A percentile compares a stretch with the other conserved stretches of the same genome.
phyloP scores from a whole-genome alignment of 1,284 basidiomycete species.

The Ustilago trichophora region DNA sequence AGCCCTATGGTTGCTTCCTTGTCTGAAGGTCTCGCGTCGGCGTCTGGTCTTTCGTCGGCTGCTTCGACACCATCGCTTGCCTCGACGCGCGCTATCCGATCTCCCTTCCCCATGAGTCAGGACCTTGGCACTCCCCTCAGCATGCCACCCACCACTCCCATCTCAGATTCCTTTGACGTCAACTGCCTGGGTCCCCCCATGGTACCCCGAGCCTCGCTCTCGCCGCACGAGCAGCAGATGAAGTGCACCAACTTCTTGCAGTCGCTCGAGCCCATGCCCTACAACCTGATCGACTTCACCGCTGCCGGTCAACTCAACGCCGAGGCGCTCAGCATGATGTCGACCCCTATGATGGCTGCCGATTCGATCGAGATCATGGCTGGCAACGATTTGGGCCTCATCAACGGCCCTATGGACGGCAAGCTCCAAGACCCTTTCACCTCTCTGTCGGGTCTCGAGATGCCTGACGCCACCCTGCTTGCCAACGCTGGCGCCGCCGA shows the following conservation, averaged over 20 bases:
- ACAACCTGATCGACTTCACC: constrained; percentile 40
- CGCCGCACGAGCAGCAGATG: constrained; percentile 43
- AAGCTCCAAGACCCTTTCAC: constrained; percentile 43
- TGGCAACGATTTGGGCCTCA: constrained; percentile 46
- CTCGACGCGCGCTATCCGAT: constrained; percentile 32
- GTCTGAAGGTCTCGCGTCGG: constrained; percentile 30
- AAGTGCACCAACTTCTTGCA: constrained; percentile 51
- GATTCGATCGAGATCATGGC: constrained; percentile 34
- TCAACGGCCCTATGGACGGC: constrained; percentile 37
- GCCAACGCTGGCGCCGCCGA: constrained; percentile 27
- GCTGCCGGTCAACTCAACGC: constrained; percentile 6
- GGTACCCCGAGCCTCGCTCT: constrained; percentile 33
- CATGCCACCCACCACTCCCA: constrained; percentile 45
- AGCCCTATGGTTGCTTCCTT: constrained; percentile 43
- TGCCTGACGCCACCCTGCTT: constrained; percentile 30
- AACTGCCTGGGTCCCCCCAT: constrained; percentile 49
- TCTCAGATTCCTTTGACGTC: constrained; percentile 44
- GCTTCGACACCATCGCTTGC: constrained; percentile 45
- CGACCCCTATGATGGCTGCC: constrained; percentile 28
- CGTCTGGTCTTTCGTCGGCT: constrained; percentile 36
- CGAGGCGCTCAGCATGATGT: constrained; percentile 20
- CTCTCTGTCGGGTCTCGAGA: constrained; percentile 20
- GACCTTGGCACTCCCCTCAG: constrained; percentile 47
- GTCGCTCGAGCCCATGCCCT: constrained; percentile 44
- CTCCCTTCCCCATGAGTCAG: constrained; percentile 40